phyloP scores from a whole-genome alignment of 441 rosid species.

The Adansonia gregorii region DNA sequence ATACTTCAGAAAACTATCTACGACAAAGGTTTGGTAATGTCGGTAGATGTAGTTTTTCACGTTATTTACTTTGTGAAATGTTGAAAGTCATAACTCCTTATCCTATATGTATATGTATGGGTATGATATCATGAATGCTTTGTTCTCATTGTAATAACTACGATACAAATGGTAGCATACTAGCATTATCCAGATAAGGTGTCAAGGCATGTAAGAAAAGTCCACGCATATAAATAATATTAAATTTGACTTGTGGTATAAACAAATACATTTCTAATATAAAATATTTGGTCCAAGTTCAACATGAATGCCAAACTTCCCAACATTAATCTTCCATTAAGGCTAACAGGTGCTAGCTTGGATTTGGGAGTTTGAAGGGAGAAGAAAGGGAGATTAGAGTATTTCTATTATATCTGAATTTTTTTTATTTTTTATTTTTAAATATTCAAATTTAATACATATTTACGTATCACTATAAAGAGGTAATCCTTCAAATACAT shows the following conservation, averaged over 20 bases:
- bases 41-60: background rate
- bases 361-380: background rate
- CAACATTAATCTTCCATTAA: background rate
- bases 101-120: background rate
- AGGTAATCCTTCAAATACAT: too few relatives aligned
- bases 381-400: background rate
- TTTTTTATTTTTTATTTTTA: too few relatives aligned
- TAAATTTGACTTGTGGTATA: background rate
- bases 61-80: too few relatives aligned
- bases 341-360: background rate
- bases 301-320: background rate
- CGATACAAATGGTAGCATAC: background rate
- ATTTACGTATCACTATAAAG: too few relatives aligned
- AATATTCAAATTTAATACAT: too few relatives aligned
- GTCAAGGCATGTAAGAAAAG: background rate
- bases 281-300: background rate
- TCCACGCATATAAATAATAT: background rate
- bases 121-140: background rate
- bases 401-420: too few relatives aligned
- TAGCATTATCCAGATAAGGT: background rate
- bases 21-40: background rate
- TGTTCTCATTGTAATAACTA: background rate
- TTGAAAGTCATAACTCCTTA: slow-evolving; percentile 7
- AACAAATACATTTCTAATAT: background rate
- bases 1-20: background rate